These are phyloP conservation scores for Tolypocladium cylindrosporum DNA, from an alignment of 2,329 filamentous ascomycete genomes.

Conservation along the genomic window DNA sequence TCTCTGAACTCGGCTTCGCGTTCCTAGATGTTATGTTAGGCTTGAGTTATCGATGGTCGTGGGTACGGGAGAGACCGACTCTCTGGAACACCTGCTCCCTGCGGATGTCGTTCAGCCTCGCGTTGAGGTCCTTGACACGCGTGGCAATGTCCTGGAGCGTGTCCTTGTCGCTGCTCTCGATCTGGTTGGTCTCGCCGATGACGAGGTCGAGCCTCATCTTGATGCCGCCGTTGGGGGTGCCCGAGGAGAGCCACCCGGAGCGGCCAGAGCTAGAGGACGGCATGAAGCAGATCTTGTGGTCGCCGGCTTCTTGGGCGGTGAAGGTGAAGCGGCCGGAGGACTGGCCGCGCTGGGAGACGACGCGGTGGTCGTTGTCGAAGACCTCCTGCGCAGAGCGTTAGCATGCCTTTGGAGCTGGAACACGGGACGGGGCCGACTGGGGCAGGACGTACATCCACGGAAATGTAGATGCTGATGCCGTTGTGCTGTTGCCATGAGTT, in stretches of 20 bases:
- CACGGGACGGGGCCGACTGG: background rate
- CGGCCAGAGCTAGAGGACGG: slow-evolving; percentile 64
- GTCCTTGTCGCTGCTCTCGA: slow-evolving; percentile 86
- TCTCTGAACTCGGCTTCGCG: slow-evolving; percentile 97
- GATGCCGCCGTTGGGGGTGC: slow-evolving; percentile 62
- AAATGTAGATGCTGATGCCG: slow-evolving; percentile 76
- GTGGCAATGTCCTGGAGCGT: slow-evolving; percentile 86
- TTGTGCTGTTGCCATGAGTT: slow-evolving; percentile 63
- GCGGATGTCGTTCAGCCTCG: slow-evolving; percentile 75
- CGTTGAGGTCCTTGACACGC: slow-evolving; percentile 83
- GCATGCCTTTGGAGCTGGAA: background rate
- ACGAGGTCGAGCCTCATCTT: slow-evolving; percentile 81
- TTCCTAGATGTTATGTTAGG: slow-evolving; percentile 47
- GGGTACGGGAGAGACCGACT: slow-evolving; percentile 36
- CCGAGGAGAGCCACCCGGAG: slow-evolving; percentile 60
- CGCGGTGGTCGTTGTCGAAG: slow-evolving; percentile 96
- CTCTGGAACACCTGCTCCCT: slow-evolving; percentile 95
- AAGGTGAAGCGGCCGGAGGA: slow-evolving; percentile 84
- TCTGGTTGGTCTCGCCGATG: slow-evolving; percentile 88
- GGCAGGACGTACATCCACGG: slow-evolving; percentile 58
- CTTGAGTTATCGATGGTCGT: no score
- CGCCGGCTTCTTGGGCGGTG: slow-evolving; percentile 85
- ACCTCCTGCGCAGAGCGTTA: slow-evolving; percentile 51
- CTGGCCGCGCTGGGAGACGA: slow-evolving; percentile 76
- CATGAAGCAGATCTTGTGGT: slow-evolving; percentile 92